phyloP scores from a whole-genome alignment of 306 rosid species.

The Trifolium repens region DNA sequence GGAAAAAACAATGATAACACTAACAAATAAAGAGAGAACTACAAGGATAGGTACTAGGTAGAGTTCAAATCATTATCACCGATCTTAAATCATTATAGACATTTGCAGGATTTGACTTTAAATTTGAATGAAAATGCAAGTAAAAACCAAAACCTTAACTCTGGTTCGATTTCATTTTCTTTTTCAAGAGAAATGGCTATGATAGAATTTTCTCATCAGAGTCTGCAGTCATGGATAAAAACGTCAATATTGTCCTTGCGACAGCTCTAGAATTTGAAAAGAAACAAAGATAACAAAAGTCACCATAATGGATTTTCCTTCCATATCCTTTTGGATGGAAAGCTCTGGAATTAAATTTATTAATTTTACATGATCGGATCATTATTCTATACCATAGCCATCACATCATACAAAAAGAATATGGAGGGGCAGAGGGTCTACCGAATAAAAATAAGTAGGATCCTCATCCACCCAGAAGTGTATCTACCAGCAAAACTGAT shows the following conservation, averaged over 20 bases:
- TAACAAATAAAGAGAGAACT: background rate
- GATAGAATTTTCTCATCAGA: constrained; percentile 4
- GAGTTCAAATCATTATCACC: background rate
- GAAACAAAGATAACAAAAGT: background rate
- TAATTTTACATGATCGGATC: constrained; percentile 4
- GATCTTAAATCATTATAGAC: background rate
- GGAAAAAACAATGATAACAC: background rate
- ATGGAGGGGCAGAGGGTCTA: constrained; percentile 14
- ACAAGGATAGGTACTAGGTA: background rate
- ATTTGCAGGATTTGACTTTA: background rate
- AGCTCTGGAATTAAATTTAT: background rate
- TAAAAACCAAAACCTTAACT: background rate
- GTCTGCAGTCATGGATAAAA: background rate
- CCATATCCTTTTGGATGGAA: constrained; percentile 9
- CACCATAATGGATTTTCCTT: constrained; percentile 23
- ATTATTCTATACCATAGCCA: constrained; percentile 26
- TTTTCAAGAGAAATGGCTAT: background rate
- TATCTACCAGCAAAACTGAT: constrained; percentile 26
- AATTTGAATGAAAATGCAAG: background rate
- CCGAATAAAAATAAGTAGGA: constrained; percentile 31
- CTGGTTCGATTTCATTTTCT: background rate
- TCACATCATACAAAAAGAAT: constrained; percentile 22
- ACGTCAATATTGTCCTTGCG: background rate
- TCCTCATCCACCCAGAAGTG: constrained; percentile 18
- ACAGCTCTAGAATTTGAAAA: constrained; percentile 10